phyloP scores from a whole-genome alignment of 768 basidiomycete genomes.

The Aureoboletus auriporus region DNA sequence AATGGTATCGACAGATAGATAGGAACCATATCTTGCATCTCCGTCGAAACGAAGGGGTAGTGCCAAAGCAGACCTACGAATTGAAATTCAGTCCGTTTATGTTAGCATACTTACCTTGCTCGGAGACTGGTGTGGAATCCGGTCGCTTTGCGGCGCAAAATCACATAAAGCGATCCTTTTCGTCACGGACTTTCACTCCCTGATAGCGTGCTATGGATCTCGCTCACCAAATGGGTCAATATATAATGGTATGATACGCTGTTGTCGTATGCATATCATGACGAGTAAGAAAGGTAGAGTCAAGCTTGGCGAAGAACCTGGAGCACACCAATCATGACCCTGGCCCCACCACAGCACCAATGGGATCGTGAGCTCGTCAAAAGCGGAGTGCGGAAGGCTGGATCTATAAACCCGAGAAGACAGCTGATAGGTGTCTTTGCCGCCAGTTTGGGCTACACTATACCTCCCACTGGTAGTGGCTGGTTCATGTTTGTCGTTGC shows the following conservation, averaged over 20 bases:
- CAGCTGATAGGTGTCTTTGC: slow-evolving; percentile 1
- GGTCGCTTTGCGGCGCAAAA: background rate
- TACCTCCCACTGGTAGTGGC: background rate
- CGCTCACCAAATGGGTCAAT: no score
- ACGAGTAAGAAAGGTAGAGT: slow-evolving; percentile 4
- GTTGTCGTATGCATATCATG: slow-evolving; percentile 3
- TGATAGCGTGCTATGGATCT: no score
- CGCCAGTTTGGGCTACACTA: background rate
- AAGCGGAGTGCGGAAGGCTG: background rate
- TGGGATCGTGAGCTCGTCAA: background rate
- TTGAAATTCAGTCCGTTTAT: background rate
- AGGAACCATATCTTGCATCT: background rate
- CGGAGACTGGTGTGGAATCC: background rate
- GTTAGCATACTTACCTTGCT: background rate
- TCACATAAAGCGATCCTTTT: background rate
- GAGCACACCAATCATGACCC: background rate
- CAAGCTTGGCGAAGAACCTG: background rate
- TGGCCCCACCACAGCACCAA: background rate
- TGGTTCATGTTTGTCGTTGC: slow-evolving; percentile 9
- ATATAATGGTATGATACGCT: background rate
- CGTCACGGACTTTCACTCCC: no score
- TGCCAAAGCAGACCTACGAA: background rate
- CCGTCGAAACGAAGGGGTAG: background rate
- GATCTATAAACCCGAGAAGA: slow-evolving; percentile 7
- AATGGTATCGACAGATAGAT: background rate